phyloP scores from a whole-genome alignment of 805 yeast species.

The Hermanozyma aechmeae region DNA sequence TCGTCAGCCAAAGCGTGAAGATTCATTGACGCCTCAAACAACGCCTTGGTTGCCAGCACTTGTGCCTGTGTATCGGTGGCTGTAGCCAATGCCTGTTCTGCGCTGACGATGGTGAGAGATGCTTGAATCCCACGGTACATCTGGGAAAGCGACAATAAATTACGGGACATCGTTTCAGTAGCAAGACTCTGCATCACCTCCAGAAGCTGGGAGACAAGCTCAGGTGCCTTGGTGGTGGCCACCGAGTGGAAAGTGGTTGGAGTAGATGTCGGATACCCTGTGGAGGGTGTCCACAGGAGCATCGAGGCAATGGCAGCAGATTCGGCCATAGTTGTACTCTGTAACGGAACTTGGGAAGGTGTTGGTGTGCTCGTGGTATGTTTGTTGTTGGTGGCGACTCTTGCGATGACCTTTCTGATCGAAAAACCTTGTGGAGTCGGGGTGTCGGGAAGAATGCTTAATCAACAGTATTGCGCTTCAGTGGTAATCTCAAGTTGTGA shows the following conservation, averaged over 20 bases:
- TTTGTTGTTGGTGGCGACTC: too few species aligned
- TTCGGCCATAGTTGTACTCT: too few species aligned
- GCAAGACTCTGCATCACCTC: constrained; percentile 6
- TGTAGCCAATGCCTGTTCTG: constrained; percentile 27
- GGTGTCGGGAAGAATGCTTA: too few species aligned
- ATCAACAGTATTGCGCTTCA: too few species aligned
- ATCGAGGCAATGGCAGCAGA: too few species aligned
- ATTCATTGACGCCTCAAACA: constrained; percentile 23
- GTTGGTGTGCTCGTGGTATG: too few species aligned
- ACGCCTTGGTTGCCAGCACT: constrained; percentile 23
- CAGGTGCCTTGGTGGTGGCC: constrained; percentile 11
- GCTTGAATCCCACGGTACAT: constrained; percentile 26
- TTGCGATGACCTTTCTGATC: too few species aligned
- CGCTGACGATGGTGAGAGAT: constrained; percentile 24
- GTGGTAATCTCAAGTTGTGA: too few species aligned
- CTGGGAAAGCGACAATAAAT: constrained; percentile 14
- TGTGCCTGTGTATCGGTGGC: constrained; percentile 20
- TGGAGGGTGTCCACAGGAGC: constrained; percentile 7
- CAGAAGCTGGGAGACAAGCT: constrained; percentile 3
- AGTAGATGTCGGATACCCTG: constrained; percentile 13
- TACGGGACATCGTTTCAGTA: constrained; percentile 13
- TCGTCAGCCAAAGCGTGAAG: constrained; percentile 20
- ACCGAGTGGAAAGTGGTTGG: constrained; percentile 19
- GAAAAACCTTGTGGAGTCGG: too few species aligned
- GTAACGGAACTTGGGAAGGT: too few species aligned